Evolutionary conservation across 2,329 filamentous ascomycete species (phyloP), one percentile per base, ranked within the genome.

Genomic region (Blastomyces parvus): DNA sequence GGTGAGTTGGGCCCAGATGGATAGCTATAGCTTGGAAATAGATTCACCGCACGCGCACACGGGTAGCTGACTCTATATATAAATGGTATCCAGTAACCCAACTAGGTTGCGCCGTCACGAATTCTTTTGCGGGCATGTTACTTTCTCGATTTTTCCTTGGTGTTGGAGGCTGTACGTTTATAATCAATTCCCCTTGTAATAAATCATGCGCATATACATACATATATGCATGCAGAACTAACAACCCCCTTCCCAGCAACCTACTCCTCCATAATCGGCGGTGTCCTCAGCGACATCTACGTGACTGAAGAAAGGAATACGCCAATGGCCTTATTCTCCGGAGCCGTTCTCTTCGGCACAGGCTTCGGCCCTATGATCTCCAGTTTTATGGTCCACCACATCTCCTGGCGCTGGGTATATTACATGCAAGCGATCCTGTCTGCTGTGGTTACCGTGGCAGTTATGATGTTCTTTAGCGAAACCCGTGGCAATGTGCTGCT

Each of bases 261-360:
- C 0, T 96, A 95, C 72, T 91, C 88, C 55, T 94, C 90, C 27
- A 92, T 96, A 82, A 88, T 96, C 0, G 92, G 92, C n/a, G 92
- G 92, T 3, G 89, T 97, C 3, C 88, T 97, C 50, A 88, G 88
- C 60, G 92, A 97, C 71, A 84, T 96, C 64, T 96, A 91, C 77
- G 84, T 87, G 58, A 85, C 89, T 11, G 79, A 89, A 64, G 86
- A 89, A 55, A 82, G 93, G 42, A 96, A 97, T 69, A 91, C 88
- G 0, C 89, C 92, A 0, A 96, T 97, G 93, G 88, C 90, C 0
- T 73, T 96, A 0, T 97, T 96, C 74, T 88, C 88, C n/a, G 90
- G 88, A 0, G 80, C 82, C 3, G 91, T 91, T 0, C 78, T 97
- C 0, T 81, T 88, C 11, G 93, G 91, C 0, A 95, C 91, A 0